These are phyloP conservation scores for Solanum hybrid DNA, from an alignment of 305 asterid genomes.

Conservation along the genomic window DNA sequence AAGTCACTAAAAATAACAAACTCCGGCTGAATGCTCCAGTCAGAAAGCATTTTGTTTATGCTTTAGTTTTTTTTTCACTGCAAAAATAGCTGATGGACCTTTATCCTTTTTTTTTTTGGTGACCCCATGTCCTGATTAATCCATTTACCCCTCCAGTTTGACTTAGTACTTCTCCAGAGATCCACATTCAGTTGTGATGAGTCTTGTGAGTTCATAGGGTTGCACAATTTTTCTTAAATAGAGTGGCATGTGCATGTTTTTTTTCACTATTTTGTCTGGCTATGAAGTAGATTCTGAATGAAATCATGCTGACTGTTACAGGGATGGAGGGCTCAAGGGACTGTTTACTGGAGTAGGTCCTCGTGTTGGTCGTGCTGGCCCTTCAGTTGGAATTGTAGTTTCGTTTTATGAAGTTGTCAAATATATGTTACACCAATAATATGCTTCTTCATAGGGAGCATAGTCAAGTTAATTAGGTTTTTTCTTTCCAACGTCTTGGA, in stretches of 20 bases:
- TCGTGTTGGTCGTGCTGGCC: constrained; percentile 95
- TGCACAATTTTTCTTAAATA: neutral
- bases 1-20: neutral
- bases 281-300: constrained; percentile 9
- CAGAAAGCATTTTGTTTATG: neutral
- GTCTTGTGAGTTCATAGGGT: neutral
- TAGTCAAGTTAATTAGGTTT: neutral
- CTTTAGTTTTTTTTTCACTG: neutral
- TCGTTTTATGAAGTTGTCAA: constrained; percentile 92
- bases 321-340: constrained; percentile 87
- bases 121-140: neutral
- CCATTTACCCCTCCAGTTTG: neutral
- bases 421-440: constrained; percentile 42
- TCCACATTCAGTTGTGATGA: neutral
- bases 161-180: neutral
- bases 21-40: neutral
- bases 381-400: constrained; percentile 88
- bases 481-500: neutral
- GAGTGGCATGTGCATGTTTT: neutral
- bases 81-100: neutral
- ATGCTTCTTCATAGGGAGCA: constrained; percentile 20
- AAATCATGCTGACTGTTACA: constrained; percentile 17
- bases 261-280: neutral
- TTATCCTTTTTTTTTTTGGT: neutral
- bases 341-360: constrained; percentile 93